Evolutionary conservation across 371 early-diverging fungal species (phyloP).

Genomic region (Mucor racemosus): DNA sequence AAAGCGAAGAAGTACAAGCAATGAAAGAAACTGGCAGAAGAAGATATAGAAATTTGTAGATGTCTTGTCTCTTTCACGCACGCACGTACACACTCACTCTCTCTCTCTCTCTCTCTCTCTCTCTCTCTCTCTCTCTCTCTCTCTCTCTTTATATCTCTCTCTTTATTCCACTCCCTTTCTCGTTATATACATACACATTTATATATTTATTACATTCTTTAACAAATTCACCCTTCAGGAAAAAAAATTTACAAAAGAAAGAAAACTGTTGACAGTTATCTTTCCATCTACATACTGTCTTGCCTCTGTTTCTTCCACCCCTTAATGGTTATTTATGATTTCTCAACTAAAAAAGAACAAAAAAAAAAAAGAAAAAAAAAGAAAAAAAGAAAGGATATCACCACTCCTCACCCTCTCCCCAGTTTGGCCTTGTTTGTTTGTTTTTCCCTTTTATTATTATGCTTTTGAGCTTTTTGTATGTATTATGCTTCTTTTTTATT

Average conservation of each 20-base stretch:
- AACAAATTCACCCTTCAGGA: background rate
- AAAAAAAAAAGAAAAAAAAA: too few relatives aligned
- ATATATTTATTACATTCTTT: slow-evolving; percentile 2
- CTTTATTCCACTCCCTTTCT: slow-evolving; percentile 3
- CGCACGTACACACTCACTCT: too few relatives aligned
- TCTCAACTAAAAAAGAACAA: background rate
- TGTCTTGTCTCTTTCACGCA: background rate
- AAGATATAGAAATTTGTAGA: slow-evolving; percentile 36
- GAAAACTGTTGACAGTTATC: slow-evolving; percentile 4
- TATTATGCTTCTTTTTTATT: background rate
- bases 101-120: background rate
- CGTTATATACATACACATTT: background rate
- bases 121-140: background rate
- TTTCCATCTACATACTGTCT: background rate
- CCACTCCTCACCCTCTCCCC: background rate
- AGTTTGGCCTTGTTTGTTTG: background rate
- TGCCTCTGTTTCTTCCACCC: background rate
- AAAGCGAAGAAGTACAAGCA: slow-evolving; percentile 47
- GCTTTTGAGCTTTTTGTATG: background rate
- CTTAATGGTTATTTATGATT: slow-evolving; percentile 1
- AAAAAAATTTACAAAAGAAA: slow-evolving; percentile 6
- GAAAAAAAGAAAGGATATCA: too few relatives aligned
- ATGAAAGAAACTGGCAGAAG: slow-evolving; percentile 46
- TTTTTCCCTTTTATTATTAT: slow-evolving; percentile 1
- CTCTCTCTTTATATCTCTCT: background rate